A percentile compares a stretch with the other conserved stretches of the same genome.
Evolutionary conservation across 2,329 filamentous ascomycete species (phyloP).

Genomic region (Calonectria ilicicola): DNA sequence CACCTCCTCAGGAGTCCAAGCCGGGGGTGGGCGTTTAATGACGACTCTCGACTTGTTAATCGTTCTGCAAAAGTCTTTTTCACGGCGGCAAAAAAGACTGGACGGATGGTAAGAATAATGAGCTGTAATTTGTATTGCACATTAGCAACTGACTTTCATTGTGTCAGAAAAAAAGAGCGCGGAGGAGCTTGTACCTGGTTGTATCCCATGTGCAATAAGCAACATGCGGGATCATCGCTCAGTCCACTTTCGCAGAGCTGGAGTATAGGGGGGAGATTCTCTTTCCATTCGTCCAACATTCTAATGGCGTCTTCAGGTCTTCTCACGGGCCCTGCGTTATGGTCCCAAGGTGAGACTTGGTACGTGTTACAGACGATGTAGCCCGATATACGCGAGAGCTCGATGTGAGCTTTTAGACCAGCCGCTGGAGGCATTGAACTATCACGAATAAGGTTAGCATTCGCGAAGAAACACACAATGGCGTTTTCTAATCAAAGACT

Average conservation of each 20-base stretch:
- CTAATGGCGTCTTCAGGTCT: conserved; percentile 54
- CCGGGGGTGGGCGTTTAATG: conserved; percentile 37
- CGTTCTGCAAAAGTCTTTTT: conserved; percentile 59
- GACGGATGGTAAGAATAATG: conserved; percentile 60
- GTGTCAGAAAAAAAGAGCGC: not conserved
- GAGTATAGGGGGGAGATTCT: conserved; percentile 51
- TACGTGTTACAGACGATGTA: conserved; percentile 62
- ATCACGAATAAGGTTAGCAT: not conserved
- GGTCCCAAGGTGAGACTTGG: conserved; percentile 50
- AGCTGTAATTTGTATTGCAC: conserved; percentile 43
- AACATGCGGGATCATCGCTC: conserved; percentile 56
- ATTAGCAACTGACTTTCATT: not conserved
- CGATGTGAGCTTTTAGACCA: conserved; percentile 59
- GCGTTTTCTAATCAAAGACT: conserved; percentile 36
- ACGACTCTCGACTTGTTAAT: conserved; percentile 46
- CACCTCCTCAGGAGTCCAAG: conserved; percentile 52
- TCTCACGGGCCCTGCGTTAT: conserved; percentile 39
- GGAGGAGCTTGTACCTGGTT: conserved; percentile 50
- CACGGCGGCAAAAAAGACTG: conserved; percentile 60
- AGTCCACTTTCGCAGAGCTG: conserved; percentile 50
- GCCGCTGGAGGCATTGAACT: conserved; percentile 57
- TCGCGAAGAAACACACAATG: not conserved
- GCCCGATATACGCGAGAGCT: conserved; percentile 60
- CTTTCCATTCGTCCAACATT: conserved; percentile 57
- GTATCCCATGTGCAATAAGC: conserved; percentile 61